Conservation (phyloP, 768 basidiomycete genomes). For the Psilocybe sp. region DNA sequence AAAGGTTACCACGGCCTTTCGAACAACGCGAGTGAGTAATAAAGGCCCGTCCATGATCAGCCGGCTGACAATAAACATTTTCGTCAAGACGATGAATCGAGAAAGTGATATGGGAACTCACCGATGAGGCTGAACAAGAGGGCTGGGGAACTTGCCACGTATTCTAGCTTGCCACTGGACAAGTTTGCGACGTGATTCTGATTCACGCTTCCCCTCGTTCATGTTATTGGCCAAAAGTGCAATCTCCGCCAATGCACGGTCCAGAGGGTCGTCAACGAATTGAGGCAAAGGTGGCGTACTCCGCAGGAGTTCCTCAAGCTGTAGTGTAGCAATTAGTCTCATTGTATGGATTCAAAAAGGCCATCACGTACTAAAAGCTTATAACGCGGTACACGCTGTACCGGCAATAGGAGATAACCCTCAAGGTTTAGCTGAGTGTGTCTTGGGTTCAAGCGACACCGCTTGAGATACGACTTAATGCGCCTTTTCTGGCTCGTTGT, state of each 20-base stretch:
- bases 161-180: conserved; percentile 91
- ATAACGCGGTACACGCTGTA: conserved; percentile 98
- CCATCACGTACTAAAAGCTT: conserved; percentile 72
- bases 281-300: conserved; percentile 78
- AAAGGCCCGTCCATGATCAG: conserved; percentile 92
- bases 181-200: conserved; percentile 87
- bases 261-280: conserved; percentile 78
- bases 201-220: conserved; percentile 97
- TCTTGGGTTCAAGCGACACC: conserved; percentile 82
- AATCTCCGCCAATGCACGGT: conserved; percentile 84
- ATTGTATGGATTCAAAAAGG: conserved; percentile 1
- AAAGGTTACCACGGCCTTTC: conserved; percentile 78
- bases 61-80: conserved; percentile 45
- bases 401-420: conserved; percentile 89
- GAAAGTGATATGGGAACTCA: conserved; percentile 29
- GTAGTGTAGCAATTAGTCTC: conserved; percentile 9
- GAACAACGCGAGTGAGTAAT: conserved; percentile 84
- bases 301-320: conserved; percentile 85
- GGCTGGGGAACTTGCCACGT: conserved; percentile 88
- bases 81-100: not conserved
- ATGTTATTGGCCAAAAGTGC: conserved; percentile 87
- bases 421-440: conserved; percentile 95
- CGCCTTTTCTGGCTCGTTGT: conserved; percentile 83
- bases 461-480: conserved; percentile 85
- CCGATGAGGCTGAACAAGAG: conserved; percentile 98